Conservation (phyloP, 2,329 filamentous ascomycete species). For the Cephalotrichum gorgonifer region DNA sequence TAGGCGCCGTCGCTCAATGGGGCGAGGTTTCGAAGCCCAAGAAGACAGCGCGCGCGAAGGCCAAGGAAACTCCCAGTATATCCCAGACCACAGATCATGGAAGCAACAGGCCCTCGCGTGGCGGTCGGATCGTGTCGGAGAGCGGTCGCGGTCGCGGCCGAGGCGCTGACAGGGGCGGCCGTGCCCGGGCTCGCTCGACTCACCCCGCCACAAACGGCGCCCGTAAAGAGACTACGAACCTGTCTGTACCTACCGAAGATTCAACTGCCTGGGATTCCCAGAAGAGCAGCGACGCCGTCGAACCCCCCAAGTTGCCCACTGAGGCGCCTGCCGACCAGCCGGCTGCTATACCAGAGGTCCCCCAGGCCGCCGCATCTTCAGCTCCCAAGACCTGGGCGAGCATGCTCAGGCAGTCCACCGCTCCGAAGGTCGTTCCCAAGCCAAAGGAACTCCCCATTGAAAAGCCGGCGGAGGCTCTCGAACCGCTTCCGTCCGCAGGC, state of each 20-base stretch:
- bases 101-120: slow-evolving; percentile 38
- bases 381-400: slow-evolving; percentile 61
- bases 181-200: slow-evolving; percentile 52
- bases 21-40: slow-evolving; percentile 72
- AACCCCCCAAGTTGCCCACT: slow-evolving; percentile 21
- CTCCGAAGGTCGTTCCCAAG: slow-evolving; percentile 47
- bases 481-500: neutral
- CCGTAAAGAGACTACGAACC: slow-evolving; percentile 40
- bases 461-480: slow-evolving; percentile 27
- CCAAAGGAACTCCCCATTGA: slow-evolving; percentile 37
- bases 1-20: slow-evolving; percentile 74
- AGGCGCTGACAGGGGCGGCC: slow-evolving; percentile 51
- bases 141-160: slow-evolving; percentile 52
- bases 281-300: slow-evolving; percentile 21
- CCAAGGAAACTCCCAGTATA: slow-evolving; percentile 47
- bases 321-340: slow-evolving; percentile 21
- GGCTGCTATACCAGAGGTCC: slow-evolving; percentile 23
- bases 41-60: slow-evolving; percentile 67
- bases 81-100: slow-evolving; percentile 24
- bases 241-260: slow-evolving; percentile 61
- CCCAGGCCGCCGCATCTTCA: slow-evolving; percentile 26
- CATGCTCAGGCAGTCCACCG: slow-evolving; percentile 55
- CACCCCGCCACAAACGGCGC: slow-evolving; percentile 49
- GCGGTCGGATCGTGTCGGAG: slow-evolving; percentile 52
- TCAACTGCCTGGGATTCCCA: slow-evolving; percentile 40